These are phyloP conservation scores for Pestalotiopsis fici DNA, from an alignment of 2,329 filamentous ascomycete genomes.

Conservation along the genomic window DNA sequence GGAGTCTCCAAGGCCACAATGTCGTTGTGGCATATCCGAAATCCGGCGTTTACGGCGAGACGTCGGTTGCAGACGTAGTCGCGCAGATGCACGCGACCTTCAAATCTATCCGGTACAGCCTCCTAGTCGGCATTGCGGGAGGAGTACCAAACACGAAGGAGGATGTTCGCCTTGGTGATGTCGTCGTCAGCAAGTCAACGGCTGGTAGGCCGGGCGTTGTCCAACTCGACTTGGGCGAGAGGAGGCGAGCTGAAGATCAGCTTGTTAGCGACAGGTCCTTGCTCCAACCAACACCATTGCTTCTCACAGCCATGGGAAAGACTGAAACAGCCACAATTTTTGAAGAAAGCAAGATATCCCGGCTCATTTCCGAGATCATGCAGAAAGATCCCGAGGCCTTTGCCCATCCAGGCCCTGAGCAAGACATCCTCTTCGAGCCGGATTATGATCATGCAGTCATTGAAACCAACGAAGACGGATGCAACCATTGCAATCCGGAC, in stretches of 20 bases:
- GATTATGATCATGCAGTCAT: conserved; percentile 20
- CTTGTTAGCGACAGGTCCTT: background rate
- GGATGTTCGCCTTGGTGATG: conserved; percentile 25
- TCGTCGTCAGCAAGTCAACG: conserved; percentile 28
- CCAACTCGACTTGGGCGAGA: conserved; percentile 28
- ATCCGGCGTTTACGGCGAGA: conserved; percentile 21
- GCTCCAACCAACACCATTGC: conserved; percentile 13
- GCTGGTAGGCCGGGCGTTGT: conserved; percentile 22
- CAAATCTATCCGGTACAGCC: conserved; percentile 16
- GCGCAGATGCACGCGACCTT: conserved; percentile 23
- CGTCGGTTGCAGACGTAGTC: conserved; percentile 20
- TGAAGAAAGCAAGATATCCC: conserved; percentile 15
- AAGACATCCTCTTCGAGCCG: conserved; percentile 23
- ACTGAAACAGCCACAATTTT: conserved; percentile 19
- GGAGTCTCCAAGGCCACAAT: conserved; percentile 23
- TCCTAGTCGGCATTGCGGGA: conserved; percentile 32
- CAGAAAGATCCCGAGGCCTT: conserved; percentile 19
- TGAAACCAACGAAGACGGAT: background rate
- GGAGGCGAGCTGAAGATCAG: background rate
- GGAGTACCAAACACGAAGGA: conserved; percentile 12
- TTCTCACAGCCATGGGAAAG: conserved; percentile 19
- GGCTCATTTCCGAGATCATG: conserved; percentile 16
- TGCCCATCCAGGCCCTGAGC: conserved; percentile 17
- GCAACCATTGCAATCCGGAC: background rate
- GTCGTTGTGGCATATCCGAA: conserved; percentile 27